These are phyloP conservation scores for Ophiostoma perfectum DNA, from an alignment of 2,329 filamentous ascomycete genomes.

Conservation along the genomic window DNA sequence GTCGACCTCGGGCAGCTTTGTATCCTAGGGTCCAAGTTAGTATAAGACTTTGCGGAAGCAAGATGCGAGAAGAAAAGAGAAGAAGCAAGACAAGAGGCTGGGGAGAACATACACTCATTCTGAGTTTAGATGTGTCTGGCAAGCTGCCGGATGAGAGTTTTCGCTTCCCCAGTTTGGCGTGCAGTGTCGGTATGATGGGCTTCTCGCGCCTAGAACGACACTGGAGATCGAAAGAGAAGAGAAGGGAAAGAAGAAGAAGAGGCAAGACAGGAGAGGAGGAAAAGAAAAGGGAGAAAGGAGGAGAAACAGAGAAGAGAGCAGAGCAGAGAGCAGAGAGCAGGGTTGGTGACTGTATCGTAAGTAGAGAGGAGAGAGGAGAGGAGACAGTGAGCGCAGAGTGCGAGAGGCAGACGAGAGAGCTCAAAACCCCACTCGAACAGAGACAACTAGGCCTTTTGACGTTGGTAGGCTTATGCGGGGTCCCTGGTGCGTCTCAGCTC, in stretches of 20 bases:
- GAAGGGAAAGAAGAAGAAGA: slow-evolving; percentile 16
- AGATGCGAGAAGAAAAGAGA: not conserved
- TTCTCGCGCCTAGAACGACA: not conserved
- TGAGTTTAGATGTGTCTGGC: slow-evolving; percentile 53
- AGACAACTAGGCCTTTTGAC: slow-evolving; percentile 6
- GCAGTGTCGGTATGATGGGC: slow-evolving; percentile 12
- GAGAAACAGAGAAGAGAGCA: not conserved
- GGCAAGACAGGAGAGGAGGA: not conserved
- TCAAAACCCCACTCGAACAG: slow-evolving; percentile 21
- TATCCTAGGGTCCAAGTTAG: slow-evolving; percentile 34
- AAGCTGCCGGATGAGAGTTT: slow-evolving; percentile 58
- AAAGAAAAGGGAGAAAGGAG: slow-evolving; percentile 16
- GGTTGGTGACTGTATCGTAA: not conserved
- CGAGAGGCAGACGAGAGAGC: slow-evolving; percentile 10
- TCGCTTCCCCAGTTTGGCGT: slow-evolving; percentile 58
- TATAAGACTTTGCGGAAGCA: not conserved
- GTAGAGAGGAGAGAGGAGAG: not conserved
- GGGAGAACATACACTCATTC: slow-evolving; percentile 53
- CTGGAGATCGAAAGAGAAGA: slow-evolving; percentile 5
- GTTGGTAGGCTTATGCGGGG: slow-evolving; percentile 21
- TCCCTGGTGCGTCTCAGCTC: slow-evolving; percentile 7
- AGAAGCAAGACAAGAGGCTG: not conserved
- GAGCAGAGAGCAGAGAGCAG: not conserved
- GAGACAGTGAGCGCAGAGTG: not conserved
- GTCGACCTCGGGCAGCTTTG: slow-evolving; percentile 54